Conservation (phyloP, 768 basidiomycete genomes). For the Coprinellus micaceus region DNA sequence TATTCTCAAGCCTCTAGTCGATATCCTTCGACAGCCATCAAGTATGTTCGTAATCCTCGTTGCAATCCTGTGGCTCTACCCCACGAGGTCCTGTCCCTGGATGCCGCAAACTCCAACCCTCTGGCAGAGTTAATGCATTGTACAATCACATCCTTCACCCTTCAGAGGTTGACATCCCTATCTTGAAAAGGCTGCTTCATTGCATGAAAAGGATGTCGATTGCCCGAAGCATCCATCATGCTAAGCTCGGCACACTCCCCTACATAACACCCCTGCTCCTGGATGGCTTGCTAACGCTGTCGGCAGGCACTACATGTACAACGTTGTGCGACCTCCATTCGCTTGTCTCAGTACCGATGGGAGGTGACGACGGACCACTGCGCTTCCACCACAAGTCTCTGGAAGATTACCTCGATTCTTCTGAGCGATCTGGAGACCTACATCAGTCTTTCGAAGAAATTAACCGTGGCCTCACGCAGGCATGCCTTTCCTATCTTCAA, state of each 20-base stretch:
- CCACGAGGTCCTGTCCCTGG: neutral
- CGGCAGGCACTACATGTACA: neutral
- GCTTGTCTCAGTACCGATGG: neutral
- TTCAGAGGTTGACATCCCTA: neutral
- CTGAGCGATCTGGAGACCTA: conserved; percentile 1
- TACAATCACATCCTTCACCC: conserved; percentile 2
- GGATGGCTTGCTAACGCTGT: neutral
- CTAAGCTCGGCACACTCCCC: neutral
- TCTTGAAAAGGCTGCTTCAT: conserved; percentile 2
- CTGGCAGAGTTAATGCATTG: conserved; percentile 4
- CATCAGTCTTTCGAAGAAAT: neutral
- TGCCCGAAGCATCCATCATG: neutral
- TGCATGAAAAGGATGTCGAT: neutral
- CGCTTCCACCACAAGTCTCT: conserved; percentile 3
- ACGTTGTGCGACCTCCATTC: conserved; percentile 6
- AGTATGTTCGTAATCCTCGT: conserved; percentile 3
- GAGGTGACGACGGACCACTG: neutral
- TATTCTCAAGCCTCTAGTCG: conserved; percentile 2
- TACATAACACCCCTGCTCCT: neutral
- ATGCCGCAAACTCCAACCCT: neutral
- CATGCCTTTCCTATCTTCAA: neutral
- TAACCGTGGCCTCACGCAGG: neutral
- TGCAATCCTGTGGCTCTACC: neutral
- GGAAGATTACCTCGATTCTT: conserved; percentile 3
- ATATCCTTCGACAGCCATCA: conserved; percentile 8